phyloP scores from a whole-genome alignment of 176 grass and related monocot genomes.

The sorghum (Sorghum bicolor) region DNA sequence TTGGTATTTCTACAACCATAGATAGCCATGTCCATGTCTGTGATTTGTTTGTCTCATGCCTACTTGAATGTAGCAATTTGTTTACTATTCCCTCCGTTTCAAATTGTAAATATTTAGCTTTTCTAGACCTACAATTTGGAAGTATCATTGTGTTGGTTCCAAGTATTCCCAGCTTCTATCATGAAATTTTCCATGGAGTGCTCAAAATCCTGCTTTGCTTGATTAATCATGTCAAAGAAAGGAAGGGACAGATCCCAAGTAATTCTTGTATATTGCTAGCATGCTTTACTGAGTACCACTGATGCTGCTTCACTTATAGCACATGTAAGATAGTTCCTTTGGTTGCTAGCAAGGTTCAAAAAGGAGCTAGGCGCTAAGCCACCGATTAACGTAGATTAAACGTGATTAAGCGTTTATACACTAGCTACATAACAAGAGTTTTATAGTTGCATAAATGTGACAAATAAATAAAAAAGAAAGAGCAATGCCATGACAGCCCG shows the following conservation, averaged over 20 bases:
- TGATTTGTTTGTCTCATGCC: not conserved
- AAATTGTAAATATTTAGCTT: not conserved
- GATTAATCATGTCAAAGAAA: not conserved
- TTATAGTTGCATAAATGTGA: not conserved
- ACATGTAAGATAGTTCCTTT: not conserved
- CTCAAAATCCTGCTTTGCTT: not conserved
- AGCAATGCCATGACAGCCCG: not conserved
- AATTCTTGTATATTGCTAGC: not conserved
- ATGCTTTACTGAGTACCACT: not conserved
- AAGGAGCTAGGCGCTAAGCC: not conserved
- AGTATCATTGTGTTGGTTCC: not conserved
- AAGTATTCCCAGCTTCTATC: not conserved
- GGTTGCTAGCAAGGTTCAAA: not conserved
- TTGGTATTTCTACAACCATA: not conserved
- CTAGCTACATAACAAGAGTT: not conserved
- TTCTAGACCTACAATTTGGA: not conserved
- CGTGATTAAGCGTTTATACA: not conserved
- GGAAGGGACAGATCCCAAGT: not conserved
- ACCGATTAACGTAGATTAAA: not conserved
- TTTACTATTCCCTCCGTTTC: not conserved
- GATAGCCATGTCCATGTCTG: not conserved
- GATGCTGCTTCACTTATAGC: not conserved
- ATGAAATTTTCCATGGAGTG: not conserved
- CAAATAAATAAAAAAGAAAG: not conserved
- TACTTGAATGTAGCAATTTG: not conserved